Evolutionary conservation across 2,329 filamentous ascomycete species (phyloP).

Genomic region (Aspergillus texensis): DNA sequence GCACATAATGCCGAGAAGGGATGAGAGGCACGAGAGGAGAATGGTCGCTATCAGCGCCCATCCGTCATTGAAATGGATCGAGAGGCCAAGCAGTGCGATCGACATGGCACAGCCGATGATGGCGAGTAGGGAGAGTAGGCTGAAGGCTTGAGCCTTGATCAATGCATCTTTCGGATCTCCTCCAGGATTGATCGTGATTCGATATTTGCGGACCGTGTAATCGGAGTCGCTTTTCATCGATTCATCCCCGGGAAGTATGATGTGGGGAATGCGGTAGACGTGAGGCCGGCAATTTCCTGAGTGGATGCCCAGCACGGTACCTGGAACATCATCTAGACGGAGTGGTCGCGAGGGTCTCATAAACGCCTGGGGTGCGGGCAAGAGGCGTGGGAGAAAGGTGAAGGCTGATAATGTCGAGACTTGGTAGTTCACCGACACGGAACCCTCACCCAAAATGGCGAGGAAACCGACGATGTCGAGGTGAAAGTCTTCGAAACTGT

Average conservation of each 20-base stretch:
- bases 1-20: constrained; percentile 3
- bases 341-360: constrained; percentile 58
- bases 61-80: constrained; percentile 9
- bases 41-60: constrained; percentile 8
- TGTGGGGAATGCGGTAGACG: constrained; percentile 9
- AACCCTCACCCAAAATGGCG: constrained; percentile 64
- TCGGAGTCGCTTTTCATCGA: constrained; percentile 56
- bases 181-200: neutral
- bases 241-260: constrained; percentile 2
- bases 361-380: constrained; percentile 66
- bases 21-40: constrained; percentile 4
- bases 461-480: constrained; percentile 66
- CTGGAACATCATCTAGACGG: constrained; percentile 58
- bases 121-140: constrained; percentile 2
- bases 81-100: constrained; percentile 6
- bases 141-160: neutral
- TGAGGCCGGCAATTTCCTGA: constrained; percentile 49
- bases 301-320: constrained; percentile 61
- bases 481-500: constrained; percentile 8
- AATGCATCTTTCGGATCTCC: neutral
- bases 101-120: constrained; percentile 5
- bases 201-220: constrained; percentile 51
- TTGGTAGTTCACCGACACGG: constrained; percentile 61
- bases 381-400: constrained; percentile 61
- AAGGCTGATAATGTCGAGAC: constrained; percentile 61